phyloP scores from a whole-genome alignment of 1,139 yeast genomes.

The Pichia sp. region DNA sequence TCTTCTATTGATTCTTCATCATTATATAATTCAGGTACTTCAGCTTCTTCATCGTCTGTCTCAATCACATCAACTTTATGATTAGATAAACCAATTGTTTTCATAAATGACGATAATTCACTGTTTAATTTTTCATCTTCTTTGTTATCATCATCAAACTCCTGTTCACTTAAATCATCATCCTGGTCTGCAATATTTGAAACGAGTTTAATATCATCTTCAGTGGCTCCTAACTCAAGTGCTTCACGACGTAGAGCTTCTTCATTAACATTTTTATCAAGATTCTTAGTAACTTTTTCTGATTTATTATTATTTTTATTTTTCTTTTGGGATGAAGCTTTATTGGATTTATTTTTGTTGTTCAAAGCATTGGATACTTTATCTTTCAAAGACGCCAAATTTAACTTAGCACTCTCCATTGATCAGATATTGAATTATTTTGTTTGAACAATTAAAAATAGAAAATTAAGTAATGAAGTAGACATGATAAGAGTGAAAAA shows the following conservation, averaged over 20 bases:
- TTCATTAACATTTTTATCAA: constrained; percentile 17
- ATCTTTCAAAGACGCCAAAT: constrained; percentile 51
- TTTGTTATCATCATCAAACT: constrained; percentile 39
- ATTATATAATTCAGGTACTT: too few relatives aligned
- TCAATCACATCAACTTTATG: constrained; percentile 31
- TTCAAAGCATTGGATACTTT: constrained; percentile 46
- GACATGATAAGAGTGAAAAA: neutral
- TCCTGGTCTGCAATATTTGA: constrained; percentile 52
- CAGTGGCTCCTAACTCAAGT: constrained; percentile 62
- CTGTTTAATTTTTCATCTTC: constrained; percentile 44
- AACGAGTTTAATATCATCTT: constrained; percentile 53
- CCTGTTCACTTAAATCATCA: constrained; percentile 58
- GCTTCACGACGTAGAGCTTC: constrained; percentile 64
- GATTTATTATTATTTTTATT: constrained; percentile 20
- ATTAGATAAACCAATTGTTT: constrained; percentile 56
- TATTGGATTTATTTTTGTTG: constrained; percentile 22
- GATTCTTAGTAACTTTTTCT: constrained; percentile 14
- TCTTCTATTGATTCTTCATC: too few relatives aligned
- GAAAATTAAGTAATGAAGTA: too few relatives aligned
- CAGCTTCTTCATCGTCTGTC: constrained; percentile 24
- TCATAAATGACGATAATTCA: constrained; percentile 64
- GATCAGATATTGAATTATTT: too few relatives aligned
- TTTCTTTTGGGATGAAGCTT: constrained; percentile 10
- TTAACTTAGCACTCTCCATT: constrained; percentile 25
- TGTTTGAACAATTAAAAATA: too few relatives aligned